A percentile compares a stretch with the other conserved stretches of the same genome.
phyloP scores from a whole-genome alignment of 306 rosid genomes.

The Pachyrhizus erosus region DNA sequence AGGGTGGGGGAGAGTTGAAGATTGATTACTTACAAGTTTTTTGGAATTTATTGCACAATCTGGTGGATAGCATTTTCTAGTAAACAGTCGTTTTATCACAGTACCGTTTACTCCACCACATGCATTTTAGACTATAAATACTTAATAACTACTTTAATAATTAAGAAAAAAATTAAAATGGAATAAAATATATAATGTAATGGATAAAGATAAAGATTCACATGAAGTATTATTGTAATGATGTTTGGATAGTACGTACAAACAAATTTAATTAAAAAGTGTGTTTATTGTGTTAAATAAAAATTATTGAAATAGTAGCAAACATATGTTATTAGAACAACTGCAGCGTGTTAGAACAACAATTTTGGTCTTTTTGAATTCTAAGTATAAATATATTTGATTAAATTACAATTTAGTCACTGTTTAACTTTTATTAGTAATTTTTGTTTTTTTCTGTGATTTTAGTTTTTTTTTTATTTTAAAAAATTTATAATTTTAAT shows the following conservation, averaged over 20 bases:
- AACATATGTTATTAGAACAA: too few species aligned
- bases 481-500: too few species aligned
- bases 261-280: not conserved
- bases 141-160: not conserved
- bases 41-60: conserved; percentile 13
- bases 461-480: too few species aligned
- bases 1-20: conserved; percentile 11
- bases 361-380: too few species aligned
- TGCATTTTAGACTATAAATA: not conserved
- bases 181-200: not conserved
- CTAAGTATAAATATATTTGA: too few species aligned
- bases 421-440: too few species aligned
- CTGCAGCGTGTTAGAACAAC: too few species aligned
- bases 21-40: conserved; percentile 1
- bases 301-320: not conserved
- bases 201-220: not conserved
- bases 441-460: too few species aligned
- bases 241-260: not conserved
- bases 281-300: not conserved
- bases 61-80: conserved; percentile 29
- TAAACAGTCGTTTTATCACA: not conserved
- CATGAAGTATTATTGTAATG: not conserved
- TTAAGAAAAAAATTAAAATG: not conserved
- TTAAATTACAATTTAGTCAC: too few species aligned
- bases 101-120: not conserved